Percentiles rank a stretch among this genome's conserved stretches.
These are phyloP conservation scores for Triangularia setosa DNA, from an alignment of 2,329 filamentous ascomycete species.

Conservation along the genomic window DNA sequence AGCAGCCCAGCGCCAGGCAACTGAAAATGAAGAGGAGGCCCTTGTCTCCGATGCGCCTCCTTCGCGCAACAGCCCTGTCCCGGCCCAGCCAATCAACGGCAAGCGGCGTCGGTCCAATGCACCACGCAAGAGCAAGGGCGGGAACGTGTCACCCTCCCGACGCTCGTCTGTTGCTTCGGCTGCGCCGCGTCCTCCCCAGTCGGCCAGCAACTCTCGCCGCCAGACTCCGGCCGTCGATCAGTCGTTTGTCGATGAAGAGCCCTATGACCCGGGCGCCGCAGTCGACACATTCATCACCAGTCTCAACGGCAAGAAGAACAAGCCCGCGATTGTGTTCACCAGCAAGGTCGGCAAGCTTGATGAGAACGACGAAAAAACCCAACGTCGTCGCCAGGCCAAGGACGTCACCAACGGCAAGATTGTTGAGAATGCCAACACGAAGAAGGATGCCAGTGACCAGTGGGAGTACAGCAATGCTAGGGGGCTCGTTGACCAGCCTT, in stretches of 20 bases:
- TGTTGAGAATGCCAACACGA: background rate
- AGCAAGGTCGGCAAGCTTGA: constrained; percentile 27
- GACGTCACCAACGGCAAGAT: constrained; percentile 27
- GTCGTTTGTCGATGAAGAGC: constrained; percentile 21
- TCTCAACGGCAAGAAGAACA: constrained; percentile 31
- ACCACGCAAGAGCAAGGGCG: constrained; percentile 30
- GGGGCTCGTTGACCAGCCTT: background rate
- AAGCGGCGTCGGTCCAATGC: constrained; percentile 27
- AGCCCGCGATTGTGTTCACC: constrained; percentile 22
- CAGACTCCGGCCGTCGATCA: constrained; percentile 14
- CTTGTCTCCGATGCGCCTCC: constrained; percentile 20
- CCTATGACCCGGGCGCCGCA: constrained; percentile 28
- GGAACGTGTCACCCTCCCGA: constrained; percentile 28
- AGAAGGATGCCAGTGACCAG: background rate
- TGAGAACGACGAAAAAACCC: constrained; percentile 26
- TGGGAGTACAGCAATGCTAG: constrained; percentile 13
- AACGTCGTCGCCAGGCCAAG: constrained; percentile 29
- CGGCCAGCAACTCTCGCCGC: constrained; percentile 4
- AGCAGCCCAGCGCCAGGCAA: constrained; percentile 13
- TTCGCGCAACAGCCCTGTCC: constrained; percentile 24
- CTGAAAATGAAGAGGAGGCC: constrained; percentile 18
- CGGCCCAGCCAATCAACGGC: constrained; percentile 28
- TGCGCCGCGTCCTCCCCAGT: constrained; percentile 15
- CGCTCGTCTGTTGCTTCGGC: constrained; percentile 18
- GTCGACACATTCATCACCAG: constrained; percentile 27